Evolutionary conservation across 2,329 filamentous ascomycete genomes (phyloP), one percentile per base, ranked within the genome.

Genomic region (Trichoderma sp.): DNA sequence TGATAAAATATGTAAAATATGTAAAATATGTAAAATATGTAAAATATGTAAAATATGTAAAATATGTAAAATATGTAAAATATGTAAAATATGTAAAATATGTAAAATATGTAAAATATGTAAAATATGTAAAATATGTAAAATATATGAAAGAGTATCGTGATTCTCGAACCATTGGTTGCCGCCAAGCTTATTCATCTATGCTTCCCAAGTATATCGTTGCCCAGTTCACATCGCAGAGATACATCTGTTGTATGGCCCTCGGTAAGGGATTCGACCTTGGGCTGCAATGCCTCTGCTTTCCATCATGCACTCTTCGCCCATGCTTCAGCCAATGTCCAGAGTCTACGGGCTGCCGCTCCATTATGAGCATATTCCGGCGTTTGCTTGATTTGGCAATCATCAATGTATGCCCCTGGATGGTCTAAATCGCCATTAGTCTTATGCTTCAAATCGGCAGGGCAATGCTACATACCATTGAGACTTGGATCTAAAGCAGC

Each of bases 401-500:
- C 63, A 25, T 66, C 63, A 13, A 66, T 66, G 12, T 39, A 27
- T 2, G 63, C 22, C 19, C 63, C 63, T 12, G 27, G 37, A 8
- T 66, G 63, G 22, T 29, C 63, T 66, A 19, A 2, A 15, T 10
- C 25, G 2, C 7, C 3, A n/a, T 66, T 12, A 66, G 53, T 22
- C 13, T 13, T 1, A 19, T n/a, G 1, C 19, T 5, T n/a, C 1
- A 5, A n/a, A 10, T 2, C 19, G 4, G 0, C n/a, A n/a, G 6
- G 5, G 5, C 9, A 27, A 8, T 2, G 1, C 22, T 8, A 35
- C 64, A 34, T 56, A 61, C 65, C 37, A 9, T 61, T 7, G 15
- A 67, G 57, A 12, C 22, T 61, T 17, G 65, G 65, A 17, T 67
- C 65, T 15, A 67, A 22, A 19, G 65, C 65, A 25, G 65, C 65